Conservation (phyloP, 2,329 filamentous ascomycete genomes). For the Sporothrix humicola region DNA sequence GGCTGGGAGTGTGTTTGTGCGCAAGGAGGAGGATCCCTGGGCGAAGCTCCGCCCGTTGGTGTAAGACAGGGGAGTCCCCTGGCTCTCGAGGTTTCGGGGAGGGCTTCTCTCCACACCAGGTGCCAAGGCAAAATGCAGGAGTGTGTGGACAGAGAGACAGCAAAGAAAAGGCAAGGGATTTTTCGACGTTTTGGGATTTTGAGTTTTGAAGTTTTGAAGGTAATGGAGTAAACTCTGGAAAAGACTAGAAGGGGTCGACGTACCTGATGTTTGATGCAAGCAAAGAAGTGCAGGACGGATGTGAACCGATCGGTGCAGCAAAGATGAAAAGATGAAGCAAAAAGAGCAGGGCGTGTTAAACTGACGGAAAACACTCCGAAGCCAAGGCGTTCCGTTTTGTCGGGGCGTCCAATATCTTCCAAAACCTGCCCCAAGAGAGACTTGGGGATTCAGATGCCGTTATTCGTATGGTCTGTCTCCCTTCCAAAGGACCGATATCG, state of each 20-base stretch:
- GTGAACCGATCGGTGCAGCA: conserved; percentile 13
- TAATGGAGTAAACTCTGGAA: conserved; percentile 9
- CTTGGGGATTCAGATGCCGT: background rate
- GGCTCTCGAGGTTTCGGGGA: conserved; percentile 25
- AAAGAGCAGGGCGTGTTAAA: background rate
- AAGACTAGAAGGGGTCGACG: background rate
- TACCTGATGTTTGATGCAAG: conserved; percentile 12
- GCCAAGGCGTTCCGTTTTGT: conserved; percentile 17
- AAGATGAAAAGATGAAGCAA: background rate
- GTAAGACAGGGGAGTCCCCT: conserved; percentile 32
- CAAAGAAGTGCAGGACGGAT: background rate
- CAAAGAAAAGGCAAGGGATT: background rate
- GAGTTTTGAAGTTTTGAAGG: background rate
- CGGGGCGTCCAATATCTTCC: background rate
- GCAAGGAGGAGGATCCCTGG: conserved; percentile 28
- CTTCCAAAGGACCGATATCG: conserved; percentile 9
- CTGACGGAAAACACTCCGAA: conserved; percentile 1
- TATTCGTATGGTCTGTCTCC: background rate
- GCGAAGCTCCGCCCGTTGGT: conserved; percentile 32
- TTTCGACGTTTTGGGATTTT: too few species aligned
- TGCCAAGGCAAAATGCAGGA: conserved; percentile 31
- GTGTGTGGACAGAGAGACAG: conserved; percentile 16
- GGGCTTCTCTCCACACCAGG: conserved; percentile 27
- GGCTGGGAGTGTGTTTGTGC: conserved; percentile 29
- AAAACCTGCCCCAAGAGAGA: background rate